phyloP scores from a whole-genome alignment of 139 green algal genomes.

The Asterochloris sp. region DNA sequence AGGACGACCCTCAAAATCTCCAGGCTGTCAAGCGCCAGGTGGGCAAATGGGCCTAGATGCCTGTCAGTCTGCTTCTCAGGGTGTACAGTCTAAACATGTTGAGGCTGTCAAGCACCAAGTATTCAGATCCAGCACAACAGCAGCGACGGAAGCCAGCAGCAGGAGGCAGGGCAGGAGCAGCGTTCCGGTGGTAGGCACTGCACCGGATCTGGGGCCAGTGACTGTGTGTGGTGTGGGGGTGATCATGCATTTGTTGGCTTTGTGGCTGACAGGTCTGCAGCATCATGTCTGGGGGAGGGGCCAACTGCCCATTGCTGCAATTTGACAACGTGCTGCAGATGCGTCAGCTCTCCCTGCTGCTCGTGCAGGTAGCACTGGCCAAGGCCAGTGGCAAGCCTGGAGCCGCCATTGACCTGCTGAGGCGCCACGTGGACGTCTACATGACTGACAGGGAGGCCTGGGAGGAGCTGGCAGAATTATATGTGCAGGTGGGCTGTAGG shows the following conservation, averaged over 20 bases:
- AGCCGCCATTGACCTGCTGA: conserved; percentile 55
- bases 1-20: conserved; percentile 45
- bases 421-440: conserved; percentile 62
- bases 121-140: too few relatives aligned
- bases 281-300: not conserved
- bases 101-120: too few relatives aligned
- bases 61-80: too few relatives aligned
- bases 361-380: conserved; percentile 52
- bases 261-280: not conserved
- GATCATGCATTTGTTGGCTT: not conserved
- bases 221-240: too few relatives aligned
- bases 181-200: too few relatives aligned
- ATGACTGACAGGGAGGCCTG: conserved; percentile 69
- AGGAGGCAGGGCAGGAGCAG: too few relatives aligned
- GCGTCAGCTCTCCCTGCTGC: not conserved
- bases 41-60: too few relatives aligned
- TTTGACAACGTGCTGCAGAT: too few relatives aligned
- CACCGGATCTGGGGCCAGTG: too few relatives aligned
- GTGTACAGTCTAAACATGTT: too few relatives aligned
- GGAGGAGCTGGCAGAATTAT: conserved; percentile 81
- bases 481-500: conserved; percentile 54
- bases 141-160: too few relatives aligned
- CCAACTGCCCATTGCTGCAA: too few relatives aligned
- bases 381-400: conserved; percentile 46
- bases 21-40: conserved; percentile 58